A percentile compares a stretch with the other conserved stretches of the same genome.
These are phyloP conservation scores for Gentiana macrophylla DNA, from an alignment of 257 asterid species.

Conservation along the genomic window DNA sequence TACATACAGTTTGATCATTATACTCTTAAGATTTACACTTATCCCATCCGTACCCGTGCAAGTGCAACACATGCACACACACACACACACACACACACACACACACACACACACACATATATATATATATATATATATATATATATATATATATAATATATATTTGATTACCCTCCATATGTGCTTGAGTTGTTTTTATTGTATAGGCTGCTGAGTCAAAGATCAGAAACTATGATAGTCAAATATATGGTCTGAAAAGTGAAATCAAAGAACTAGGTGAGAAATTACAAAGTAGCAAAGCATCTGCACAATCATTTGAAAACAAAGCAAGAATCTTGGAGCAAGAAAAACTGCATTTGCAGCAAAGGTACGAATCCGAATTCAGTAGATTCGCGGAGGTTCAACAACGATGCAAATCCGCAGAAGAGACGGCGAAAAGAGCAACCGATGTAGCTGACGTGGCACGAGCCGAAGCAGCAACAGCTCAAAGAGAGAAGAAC, in stretches of 20 bases:
- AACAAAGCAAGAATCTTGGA: slow-evolving; percentile 66
- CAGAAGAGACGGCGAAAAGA: slow-evolving; percentile 80
- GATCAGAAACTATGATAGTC: slow-evolving; percentile 55
- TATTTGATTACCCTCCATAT: too few species aligned
- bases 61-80: too few species aligned
- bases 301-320: slow-evolving; percentile 60
- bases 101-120: too few species aligned
- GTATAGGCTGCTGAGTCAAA: slow-evolving; percentile 83
- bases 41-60: too few species aligned
- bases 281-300: slow-evolving; percentile 47
- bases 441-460: slow-evolving; percentile 82
- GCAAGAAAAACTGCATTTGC: slow-evolving; percentile 70
- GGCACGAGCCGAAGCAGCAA: slow-evolving; percentile 86
- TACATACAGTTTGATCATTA: too few species aligned
- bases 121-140: too few species aligned
- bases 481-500: slow-evolving; percentile 70
- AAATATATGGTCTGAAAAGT: slow-evolving; percentile 43
- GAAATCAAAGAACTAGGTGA: slow-evolving; percentile 55
- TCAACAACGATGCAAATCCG: slow-evolving; percentile 70
- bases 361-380: slow-evolving; percentile 69
- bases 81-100: too few species aligned
- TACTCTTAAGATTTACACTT: too few species aligned
- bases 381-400: slow-evolving; percentile 66
- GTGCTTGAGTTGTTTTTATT: too few species aligned
- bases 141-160: too few species aligned